Evolutionary conservation across 2,329 filamentous ascomycete genomes (phyloP).

Genomic region (Cytospora leucostoma): DNA sequence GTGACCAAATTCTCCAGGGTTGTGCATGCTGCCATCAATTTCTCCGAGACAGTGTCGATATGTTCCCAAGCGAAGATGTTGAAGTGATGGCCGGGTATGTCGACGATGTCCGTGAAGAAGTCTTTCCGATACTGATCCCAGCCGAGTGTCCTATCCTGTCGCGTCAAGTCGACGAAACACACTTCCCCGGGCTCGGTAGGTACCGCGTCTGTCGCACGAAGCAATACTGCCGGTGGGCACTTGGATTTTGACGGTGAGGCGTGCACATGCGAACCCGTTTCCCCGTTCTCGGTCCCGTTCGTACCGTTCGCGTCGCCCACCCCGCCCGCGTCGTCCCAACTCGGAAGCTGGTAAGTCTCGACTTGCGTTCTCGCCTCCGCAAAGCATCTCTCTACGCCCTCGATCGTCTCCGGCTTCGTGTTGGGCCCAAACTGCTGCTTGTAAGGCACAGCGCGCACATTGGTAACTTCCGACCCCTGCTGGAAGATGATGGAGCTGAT

Average conservation of each 20-base stretch:
- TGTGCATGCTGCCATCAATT: slow-evolving; percentile 35
- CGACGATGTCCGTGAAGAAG: slow-evolving; percentile 48
- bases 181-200: slow-evolving; percentile 36
- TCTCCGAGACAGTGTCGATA: slow-evolving; percentile 33
- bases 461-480: slow-evolving; percentile 1
- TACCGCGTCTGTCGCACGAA: slow-evolving; percentile 47
- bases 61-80: slow-evolving; percentile 43
- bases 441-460: slow-evolving; percentile 35
- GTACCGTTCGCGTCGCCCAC: not conserved
- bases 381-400: slow-evolving; percentile 43
- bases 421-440: slow-evolving; percentile 33
- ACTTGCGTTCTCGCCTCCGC: slow-evolving; percentile 45
- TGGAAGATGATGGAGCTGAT: slow-evolving; percentile 37
- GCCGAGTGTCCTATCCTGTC: slow-evolving; percentile 46
- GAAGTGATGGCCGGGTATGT: slow-evolving; percentile 56
- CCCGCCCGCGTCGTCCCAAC: slow-evolving; percentile 36
- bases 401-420: slow-evolving; percentile 35
- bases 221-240: slow-evolving; percentile 45
- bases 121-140: slow-evolving; percentile 50
- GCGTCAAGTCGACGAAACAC: slow-evolving; percentile 46
- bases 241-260: slow-evolving; percentile 13
- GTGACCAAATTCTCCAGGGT: slow-evolving; percentile 28
- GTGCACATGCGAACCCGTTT: not conserved
- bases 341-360: slow-evolving; percentile 43
- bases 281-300: not conserved